Evolutionary conservation across 2,329 filamentous ascomycete genomes (phyloP), one percentile per base, ranked within the genome.

Genomic region (Phialophora tarda): DNA sequence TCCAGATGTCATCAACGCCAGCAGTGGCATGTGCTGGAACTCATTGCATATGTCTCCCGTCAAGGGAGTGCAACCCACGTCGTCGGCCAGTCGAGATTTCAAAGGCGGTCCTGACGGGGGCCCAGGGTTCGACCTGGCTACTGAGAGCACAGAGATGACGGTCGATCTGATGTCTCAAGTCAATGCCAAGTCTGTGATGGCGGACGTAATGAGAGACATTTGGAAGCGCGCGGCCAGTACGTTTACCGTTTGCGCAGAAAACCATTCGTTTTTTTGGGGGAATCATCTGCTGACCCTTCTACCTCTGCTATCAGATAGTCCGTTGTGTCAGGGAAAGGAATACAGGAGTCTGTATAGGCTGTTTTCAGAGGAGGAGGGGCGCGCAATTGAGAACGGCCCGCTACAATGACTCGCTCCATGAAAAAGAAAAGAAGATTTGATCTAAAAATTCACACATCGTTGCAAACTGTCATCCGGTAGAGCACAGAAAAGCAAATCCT

Each of bases 261-360:
- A 26, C 24, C 24, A 26, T 26, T 26, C 24, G 24, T 4, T 4
- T 2, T 2, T 26, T 26, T 26, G 24, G 24, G 24, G 4, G 4
- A n/a, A n/a, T n/a, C 24, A 26, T 26, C 24, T 26, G 24, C 24
- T 26, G 24, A 26, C 24, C 2, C 24, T 26, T 26, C 24, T 26
- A 26, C 24, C 24, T 26, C 24, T 26, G 24, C 24, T 26, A 26
- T 26, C 24, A 26, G 24, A 26, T 26, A 47, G 41, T 47, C 41
- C 41, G 41, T 47, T 47, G 10, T 87, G 83, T 76, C 80, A 74
- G 63, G 84, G 83, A 67, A 72, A 85, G 66, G 85, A 88, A 71
- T 86, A 83, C 30, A 79, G 84, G 64, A 84, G 87, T 28, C 81
- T 88, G 1, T 87, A 83, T 65, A 67, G 47, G 66, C 69, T 51